A percentile compares a stretch with the other conserved stretches of the same genome.
Conservation (phyloP, 306 rosid species). For the Betula pendula region DNA sequence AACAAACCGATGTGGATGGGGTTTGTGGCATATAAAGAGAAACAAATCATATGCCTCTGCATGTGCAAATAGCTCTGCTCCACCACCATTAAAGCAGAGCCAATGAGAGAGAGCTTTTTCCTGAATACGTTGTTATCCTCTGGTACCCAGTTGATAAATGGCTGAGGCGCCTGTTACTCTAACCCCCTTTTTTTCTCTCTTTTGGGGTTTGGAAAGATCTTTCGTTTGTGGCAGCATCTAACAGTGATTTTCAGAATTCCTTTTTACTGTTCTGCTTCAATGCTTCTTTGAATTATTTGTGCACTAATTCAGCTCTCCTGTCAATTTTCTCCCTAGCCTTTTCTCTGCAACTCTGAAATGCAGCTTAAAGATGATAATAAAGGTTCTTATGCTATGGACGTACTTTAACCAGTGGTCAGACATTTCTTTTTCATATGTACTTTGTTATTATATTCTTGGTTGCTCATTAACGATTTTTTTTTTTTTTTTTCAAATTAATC, state of each 20-base stretch:
- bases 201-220: conserved; percentile 25
- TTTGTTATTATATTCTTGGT: background rate
- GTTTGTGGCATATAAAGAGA: conserved; percentile 10
- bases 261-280: conserved; percentile 22
- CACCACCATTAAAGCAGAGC: conserved; percentile 24
- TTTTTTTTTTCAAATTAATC: no score
- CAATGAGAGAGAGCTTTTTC: background rate
- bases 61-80: conserved; percentile 4
- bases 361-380: conserved; percentile 23
- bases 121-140: conserved; percentile 18
- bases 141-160: conserved; percentile 8
- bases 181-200: conserved; percentile 2
- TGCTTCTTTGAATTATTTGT: conserved; percentile 37
- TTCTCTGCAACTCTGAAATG: conserved; percentile 23
- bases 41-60: conserved; percentile 26
- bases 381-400: conserved; percentile 22
- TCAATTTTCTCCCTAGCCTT: conserved; percentile 28
- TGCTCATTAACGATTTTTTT: background rate
- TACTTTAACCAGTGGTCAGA: conserved; percentile 33
- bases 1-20: conserved; percentile 12
- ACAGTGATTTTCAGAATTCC: conserved; percentile 8
- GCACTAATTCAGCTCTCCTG: conserved; percentile 24
- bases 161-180: background rate
- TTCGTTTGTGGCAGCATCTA: conserved; percentile 21
- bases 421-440: conserved; percentile 22